phyloP scores from a whole-genome alignment of 345 rosid genomes.

The Salix udensis region DNA sequence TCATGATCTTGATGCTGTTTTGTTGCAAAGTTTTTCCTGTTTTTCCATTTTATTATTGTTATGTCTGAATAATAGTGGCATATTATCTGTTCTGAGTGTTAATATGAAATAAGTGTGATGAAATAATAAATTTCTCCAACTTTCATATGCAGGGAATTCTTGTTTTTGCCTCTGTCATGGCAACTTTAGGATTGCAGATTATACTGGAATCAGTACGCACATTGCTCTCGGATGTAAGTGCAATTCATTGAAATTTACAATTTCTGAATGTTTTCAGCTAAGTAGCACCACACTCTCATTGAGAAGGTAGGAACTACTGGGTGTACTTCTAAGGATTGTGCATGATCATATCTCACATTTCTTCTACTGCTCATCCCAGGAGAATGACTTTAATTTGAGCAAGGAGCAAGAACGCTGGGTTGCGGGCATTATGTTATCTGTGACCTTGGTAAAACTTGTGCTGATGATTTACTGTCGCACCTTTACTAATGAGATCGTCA shows the following conservation, averaged over 20 bases:
- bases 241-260: background rate
- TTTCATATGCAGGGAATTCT: constrained; percentile 74
- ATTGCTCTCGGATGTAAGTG: constrained; percentile 68
- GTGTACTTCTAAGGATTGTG: constrained; percentile 5
- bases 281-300: background rate
- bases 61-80: background rate
- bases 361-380: constrained; percentile 42
- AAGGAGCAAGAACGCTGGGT: constrained; percentile 82
- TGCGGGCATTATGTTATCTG: constrained; percentile 93
- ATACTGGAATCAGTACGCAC: constrained; percentile 83
- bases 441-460: constrained; percentile 72
- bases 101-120: background rate
- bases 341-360: constrained; percentile 11
- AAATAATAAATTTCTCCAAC: background rate
- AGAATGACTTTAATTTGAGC: constrained; percentile 55
- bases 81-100: background rate
- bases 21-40: background rate
- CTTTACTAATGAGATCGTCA: constrained; percentile 82
- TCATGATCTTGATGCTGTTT: background rate
- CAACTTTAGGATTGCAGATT: constrained; percentile 95
- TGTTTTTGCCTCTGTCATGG: constrained; percentile 99
- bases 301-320: constrained; percentile 5
- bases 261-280: background rate
- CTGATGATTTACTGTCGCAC: constrained; percentile 74
- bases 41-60: background rate